Evolutionary conservation across 305 asterid species (phyloP).

Genomic region (Ilex paraguariensis): DNA sequence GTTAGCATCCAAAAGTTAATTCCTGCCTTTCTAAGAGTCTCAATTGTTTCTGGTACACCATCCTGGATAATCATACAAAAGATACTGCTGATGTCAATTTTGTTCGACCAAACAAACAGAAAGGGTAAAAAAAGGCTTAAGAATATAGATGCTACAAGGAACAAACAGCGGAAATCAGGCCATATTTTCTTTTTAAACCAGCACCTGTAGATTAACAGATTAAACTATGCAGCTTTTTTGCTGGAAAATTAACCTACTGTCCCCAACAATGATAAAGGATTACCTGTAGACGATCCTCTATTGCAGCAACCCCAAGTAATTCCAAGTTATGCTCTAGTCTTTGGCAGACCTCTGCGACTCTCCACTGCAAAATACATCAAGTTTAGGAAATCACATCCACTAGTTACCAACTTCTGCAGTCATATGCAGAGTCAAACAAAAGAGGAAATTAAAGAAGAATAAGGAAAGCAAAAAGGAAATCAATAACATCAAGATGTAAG

Average conservation of each 20-base stretch:
- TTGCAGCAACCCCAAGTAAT: slow-evolving; percentile 96
- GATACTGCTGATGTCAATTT: neutral
- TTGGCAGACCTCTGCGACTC: slow-evolving; percentile 96
- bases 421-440: neutral
- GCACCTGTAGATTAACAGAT: no score
- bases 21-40: slow-evolving; percentile 88
- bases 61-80: slow-evolving; percentile 43
- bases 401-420: neutral
- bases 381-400: neutral
- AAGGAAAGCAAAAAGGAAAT: slow-evolving; percentile 10
- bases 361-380: slow-evolving; percentile 54
- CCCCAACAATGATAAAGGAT: slow-evolving; percentile 9
- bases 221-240: no score
- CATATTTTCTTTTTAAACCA: no score
- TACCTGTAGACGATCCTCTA: slow-evolving; percentile 97
- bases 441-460: neutral
- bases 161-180: no score
- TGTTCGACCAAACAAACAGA: no score
- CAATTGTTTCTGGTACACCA: slow-evolving; percentile 95
- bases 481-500: slow-evolving; percentile 8
- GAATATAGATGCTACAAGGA: no score
- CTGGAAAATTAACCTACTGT: neutral
- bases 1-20: slow-evolving; percentile 99
- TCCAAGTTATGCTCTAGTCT: slow-evolving; percentile 80
- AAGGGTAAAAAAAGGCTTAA: no score